Conservation (phyloP, 345 rosid species). For the Dovyalis caffra region DNA sequence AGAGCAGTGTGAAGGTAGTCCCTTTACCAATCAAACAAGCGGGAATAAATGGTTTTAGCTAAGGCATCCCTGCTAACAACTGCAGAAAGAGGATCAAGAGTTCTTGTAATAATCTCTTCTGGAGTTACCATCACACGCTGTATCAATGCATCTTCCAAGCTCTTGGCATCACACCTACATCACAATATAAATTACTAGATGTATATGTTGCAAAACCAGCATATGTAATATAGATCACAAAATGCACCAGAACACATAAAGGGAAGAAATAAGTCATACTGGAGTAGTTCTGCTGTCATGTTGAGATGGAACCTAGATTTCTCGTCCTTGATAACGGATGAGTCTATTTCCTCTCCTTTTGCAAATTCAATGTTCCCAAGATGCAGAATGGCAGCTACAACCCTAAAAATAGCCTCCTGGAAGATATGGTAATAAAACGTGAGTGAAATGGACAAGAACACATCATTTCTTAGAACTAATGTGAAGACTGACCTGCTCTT, state of each 20-base stretch:
- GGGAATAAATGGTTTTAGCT: conserved; percentile 93
- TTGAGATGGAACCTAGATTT: conserved; percentile 85
- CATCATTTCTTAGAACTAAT: conserved; percentile 16
- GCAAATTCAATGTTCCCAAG: conserved; percentile 92
- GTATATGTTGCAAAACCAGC: conserved; percentile 22
- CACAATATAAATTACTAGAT: conserved; percentile 14
- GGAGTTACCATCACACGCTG: conserved; percentile 99
- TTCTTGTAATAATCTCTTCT: conserved; percentile 95
- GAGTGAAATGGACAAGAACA: conserved; percentile 14
- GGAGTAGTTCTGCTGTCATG: conserved; percentile 82
- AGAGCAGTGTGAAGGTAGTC: conserved; percentile 13
- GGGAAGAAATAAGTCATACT: conserved; percentile 41
- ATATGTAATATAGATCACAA: not conserved
- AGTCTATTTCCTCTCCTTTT: conserved; percentile 85
- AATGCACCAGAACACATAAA: conserved; percentile 14
- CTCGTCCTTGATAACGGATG: conserved; percentile 89
- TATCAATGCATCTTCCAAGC: conserved; percentile 91
- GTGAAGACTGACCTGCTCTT: conserved; percentile 74
- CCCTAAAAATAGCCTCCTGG: conserved; percentile 94
- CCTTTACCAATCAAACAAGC: conserved; percentile 94
- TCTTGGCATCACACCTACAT: conserved; percentile 78
- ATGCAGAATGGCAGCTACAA: conserved; percentile 94
- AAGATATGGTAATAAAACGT: conserved; percentile 25
- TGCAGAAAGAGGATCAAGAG: conserved; percentile 90
- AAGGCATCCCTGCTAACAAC: conserved; percentile 90